Percentiles rank a stretch among this genome's conserved stretches.
Conservation (phyloP, 2,329 filamentous ascomycete species). For the Thielaviopsis populi region DNA sequence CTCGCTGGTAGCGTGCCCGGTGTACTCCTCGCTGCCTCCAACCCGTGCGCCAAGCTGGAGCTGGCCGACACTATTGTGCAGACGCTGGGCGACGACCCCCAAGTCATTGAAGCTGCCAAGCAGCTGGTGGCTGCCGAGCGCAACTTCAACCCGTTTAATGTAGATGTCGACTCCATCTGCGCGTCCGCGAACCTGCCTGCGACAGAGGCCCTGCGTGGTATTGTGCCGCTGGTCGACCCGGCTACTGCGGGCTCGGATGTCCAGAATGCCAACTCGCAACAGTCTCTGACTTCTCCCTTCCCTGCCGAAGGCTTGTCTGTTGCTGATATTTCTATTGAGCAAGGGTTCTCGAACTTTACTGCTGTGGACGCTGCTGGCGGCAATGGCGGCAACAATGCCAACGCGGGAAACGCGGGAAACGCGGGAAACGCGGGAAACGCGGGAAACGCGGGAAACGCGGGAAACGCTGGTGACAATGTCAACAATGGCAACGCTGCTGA, state of each 20-base stretch:
- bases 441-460: slow-evolving; percentile 11
- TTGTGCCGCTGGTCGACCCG: slow-evolving; percentile 53
- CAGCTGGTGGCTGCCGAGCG: slow-evolving; percentile 47
- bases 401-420: neutral
- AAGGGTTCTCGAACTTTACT: slow-evolving; percentile 50
- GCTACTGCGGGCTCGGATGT: slow-evolving; percentile 39
- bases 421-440: slow-evolving; percentile 19
- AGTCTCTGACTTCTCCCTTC: slow-evolving; percentile 39
- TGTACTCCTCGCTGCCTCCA: slow-evolving; percentile 47
- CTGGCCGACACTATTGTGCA: slow-evolving; percentile 50
- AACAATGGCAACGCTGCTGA: slow-evolving; percentile 16
- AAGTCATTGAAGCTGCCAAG: slow-evolving; percentile 45
- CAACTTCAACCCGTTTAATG: slow-evolving; percentile 56
- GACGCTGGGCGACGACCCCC: slow-evolving; percentile 42
- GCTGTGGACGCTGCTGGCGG: slow-evolving; percentile 23
- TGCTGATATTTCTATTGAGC: slow-evolving; percentile 45
- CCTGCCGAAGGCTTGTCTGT: slow-evolving; percentile 47
- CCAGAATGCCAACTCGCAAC: slow-evolving; percentile 45
- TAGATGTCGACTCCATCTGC: slow-evolving; percentile 47
- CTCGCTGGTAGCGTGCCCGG: slow-evolving; percentile 47
- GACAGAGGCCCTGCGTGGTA: slow-evolving; percentile 45
- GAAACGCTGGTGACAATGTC: slow-evolving; percentile 15
- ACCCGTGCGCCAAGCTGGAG: slow-evolving; percentile 51
- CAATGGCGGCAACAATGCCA: slow-evolving; percentile 19
- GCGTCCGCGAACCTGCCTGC: slow-evolving; percentile 46